A percentile compares a stretch with the other conserved stretches of the same genome.
These are phyloP conservation scores for Populus simonii DNA, from an alignment of 345 rosid genomes.

Conservation along the genomic window DNA sequence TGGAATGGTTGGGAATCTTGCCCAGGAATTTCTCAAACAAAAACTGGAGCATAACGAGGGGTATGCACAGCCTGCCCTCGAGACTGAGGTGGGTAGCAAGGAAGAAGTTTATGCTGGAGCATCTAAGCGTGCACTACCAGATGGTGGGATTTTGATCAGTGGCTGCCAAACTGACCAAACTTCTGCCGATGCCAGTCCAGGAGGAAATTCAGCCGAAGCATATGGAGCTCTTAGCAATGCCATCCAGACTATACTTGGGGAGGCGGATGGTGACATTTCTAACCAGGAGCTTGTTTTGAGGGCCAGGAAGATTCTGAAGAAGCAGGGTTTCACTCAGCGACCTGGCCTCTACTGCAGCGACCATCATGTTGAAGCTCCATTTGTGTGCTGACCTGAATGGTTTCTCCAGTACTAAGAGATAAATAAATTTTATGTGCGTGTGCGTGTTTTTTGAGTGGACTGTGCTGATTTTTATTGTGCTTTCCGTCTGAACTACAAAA, in stretches of 20 bases:
- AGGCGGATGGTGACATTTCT: constrained; percentile 53
- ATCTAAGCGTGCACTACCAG: constrained; percentile 56
- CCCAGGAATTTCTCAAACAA: constrained; percentile 78
- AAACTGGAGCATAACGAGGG: constrained; percentile 64
- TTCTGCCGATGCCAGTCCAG: constrained; percentile 92
- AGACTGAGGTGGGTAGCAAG: constrained; percentile 59
- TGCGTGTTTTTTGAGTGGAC: not conserved
- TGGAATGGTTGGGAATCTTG: constrained; percentile 79
- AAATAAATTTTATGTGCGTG: not conserved
- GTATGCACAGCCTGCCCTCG: constrained; percentile 67
- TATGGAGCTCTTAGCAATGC: constrained; percentile 97
- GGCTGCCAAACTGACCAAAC: constrained; percentile 94
- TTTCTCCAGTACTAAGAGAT: not conserved
- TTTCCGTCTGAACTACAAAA: not conserved
- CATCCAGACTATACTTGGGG: constrained; percentile 67
- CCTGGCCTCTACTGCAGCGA: constrained; percentile 95
- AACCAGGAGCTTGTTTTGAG: constrained; percentile 58
- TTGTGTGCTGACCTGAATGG: constrained; percentile 40
- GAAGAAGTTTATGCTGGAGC: constrained; percentile 87
- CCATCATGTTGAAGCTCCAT: constrained; percentile 51
- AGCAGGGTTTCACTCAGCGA: constrained; percentile 82
- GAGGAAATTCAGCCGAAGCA: constrained; percentile 57
- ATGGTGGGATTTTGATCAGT: constrained; percentile 75
- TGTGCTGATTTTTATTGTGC: not conserved
- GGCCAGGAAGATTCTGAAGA: constrained; percentile 63